Evolutionary conservation across 2,329 filamentous ascomycete species (phyloP).

Genomic region (Apiospora rasikravindrae): DNA sequence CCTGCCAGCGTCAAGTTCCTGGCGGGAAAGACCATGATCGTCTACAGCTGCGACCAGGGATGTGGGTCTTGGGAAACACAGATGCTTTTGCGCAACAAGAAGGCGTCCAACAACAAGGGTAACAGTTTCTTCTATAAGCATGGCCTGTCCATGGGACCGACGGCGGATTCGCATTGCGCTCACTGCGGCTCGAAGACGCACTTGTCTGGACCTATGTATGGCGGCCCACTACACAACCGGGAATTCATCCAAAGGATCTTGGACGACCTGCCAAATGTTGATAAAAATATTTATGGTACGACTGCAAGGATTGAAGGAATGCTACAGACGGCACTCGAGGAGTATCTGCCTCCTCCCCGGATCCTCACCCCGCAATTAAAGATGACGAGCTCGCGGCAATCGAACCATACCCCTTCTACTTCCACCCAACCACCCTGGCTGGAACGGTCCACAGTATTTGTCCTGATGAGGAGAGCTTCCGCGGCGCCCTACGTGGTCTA

Average conservation of each 20-base stretch:
- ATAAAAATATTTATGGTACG: slow-evolving; percentile 77
- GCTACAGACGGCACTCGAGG: slow-evolving; percentile 86
- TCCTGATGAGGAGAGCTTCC: slow-evolving; percentile 77
- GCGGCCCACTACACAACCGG: slow-evolving; percentile 82
- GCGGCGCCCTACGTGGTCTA: slow-evolving; percentile 79
- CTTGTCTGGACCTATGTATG: slow-evolving; percentile 93
- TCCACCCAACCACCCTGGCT: slow-evolving; percentile 76
- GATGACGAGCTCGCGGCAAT: slow-evolving; percentile 64
- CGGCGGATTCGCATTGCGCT: slow-evolving; percentile 68
- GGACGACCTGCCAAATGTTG: slow-evolving; percentile 69
- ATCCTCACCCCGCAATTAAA: slow-evolving; percentile 30
- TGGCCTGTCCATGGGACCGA: slow-evolving; percentile 73
- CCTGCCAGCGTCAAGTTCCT: slow-evolving; percentile 88
- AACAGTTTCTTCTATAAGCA: slow-evolving; percentile 78
- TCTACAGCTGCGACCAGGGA: slow-evolving; percentile 88
- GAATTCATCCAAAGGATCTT: slow-evolving; percentile 83
- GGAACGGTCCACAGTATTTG: slow-evolving; percentile 80
- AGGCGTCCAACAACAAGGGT: slow-evolving; percentile 72
- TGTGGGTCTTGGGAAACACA: slow-evolving; percentile 94
- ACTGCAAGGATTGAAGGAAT: slow-evolving; percentile 85
- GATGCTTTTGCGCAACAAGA: slow-evolving; percentile 72
- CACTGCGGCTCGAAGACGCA: slow-evolving; percentile 90
- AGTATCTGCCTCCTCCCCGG: slow-evolving; percentile 51
- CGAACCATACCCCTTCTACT: slow-evolving; percentile 85
- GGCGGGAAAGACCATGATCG: slow-evolving; percentile 88